Evolutionary conservation across 257 asterid species (phyloP), one percentile per base, ranked within the genome.

Genomic region (Gardenia jasminoides): DNA sequence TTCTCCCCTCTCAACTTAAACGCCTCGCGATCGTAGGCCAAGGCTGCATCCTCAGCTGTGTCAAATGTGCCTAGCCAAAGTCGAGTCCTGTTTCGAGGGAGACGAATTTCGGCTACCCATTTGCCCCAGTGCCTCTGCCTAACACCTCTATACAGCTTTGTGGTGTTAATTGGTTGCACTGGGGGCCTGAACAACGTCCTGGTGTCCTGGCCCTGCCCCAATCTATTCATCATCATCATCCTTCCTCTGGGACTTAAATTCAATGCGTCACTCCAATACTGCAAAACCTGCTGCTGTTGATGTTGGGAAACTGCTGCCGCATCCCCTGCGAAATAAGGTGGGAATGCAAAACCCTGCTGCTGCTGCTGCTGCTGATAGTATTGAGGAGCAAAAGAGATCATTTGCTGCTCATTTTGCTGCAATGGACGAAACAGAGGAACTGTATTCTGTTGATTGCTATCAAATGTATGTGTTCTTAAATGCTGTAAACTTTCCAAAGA

Each of bases 51-150:
- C 87, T 94, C 97, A 1, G 97, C 97, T 0, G 97, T 94, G 83
- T 94, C 97, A 82, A 91, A 94, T 0, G 98, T 94, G 68, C 98
- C 98, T 9, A 94, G 94, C 98, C 98, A 94, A 84, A 94, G 92
- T 15, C 98, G 97, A 19, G 98, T 94, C 26, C 98, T 64, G 88
- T 94, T 92, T 9, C 90, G 82, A 4, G 98, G 98, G 4, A 94
- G 94, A 22, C 98, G 98, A 86, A 94, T 94, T 61, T 94, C 98
- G 20, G 98, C 98, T 3, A 94, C 98, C 98, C 98, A 94, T 83
- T 94, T 94, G 0, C 98, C 98, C 98, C 98, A 94, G 85, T 94
- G 98, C 62, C 98, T 87, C 86, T 94, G 98, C 87, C 98, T 85
- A 31, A 94, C 98, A 15, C 98, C 98, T 33, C 98, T 85, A 84